Evolutionary conservation across 2,329 filamentous ascomycete genomes (phyloP).

Genomic region (Phyllosticta citrichinensis): DNA sequence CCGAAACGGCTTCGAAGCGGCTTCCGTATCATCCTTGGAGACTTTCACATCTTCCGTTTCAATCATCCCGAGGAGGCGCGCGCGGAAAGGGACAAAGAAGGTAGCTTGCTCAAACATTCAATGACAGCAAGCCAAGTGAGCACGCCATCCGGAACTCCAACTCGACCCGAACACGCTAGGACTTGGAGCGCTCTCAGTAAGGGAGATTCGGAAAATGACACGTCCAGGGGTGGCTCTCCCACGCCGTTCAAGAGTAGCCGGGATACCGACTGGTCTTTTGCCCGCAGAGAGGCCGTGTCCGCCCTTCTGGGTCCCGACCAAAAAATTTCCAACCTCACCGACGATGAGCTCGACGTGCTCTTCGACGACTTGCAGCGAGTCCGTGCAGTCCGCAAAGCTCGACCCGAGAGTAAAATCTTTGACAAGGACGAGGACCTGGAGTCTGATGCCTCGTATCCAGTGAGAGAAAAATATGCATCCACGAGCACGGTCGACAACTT

Average conservation of each 20-base stretch:
- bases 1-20: conserved; percentile 81
- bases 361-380: conserved; percentile 91
- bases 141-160: conserved; percentile 48
- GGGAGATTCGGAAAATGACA: conserved; percentile 64
- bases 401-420: conserved; percentile 44
- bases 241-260: conserved; percentile 57
- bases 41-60: conserved; percentile 98
- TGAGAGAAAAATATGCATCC: conserved; percentile 91
- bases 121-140: conserved; percentile 54
- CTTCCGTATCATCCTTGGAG: conserved; percentile 87
- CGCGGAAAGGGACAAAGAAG: conserved; percentile 73
- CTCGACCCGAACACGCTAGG: conserved; percentile 61
- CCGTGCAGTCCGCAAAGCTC: conserved; percentile 70
- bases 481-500: conserved; percentile 93
- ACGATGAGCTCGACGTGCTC: conserved; percentile 86
- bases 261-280: conserved; percentile 92
- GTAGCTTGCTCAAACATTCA: conserved; percentile 76
- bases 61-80: conserved; percentile 95
- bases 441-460: conserved; percentile 75
- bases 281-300: conserved; percentile 82
- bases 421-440: conserved; percentile 75
- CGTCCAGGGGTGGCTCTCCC: conserved; percentile 71
- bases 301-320: conserved; percentile 85
- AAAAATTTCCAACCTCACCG: conserved; percentile 78
- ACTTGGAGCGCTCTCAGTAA: conserved; percentile 56